Evolutionary conservation across 768 basidiomycete species (phyloP), one percentile per base, ranked within the genome.

Genomic region (Pholiota molesta): DNA sequence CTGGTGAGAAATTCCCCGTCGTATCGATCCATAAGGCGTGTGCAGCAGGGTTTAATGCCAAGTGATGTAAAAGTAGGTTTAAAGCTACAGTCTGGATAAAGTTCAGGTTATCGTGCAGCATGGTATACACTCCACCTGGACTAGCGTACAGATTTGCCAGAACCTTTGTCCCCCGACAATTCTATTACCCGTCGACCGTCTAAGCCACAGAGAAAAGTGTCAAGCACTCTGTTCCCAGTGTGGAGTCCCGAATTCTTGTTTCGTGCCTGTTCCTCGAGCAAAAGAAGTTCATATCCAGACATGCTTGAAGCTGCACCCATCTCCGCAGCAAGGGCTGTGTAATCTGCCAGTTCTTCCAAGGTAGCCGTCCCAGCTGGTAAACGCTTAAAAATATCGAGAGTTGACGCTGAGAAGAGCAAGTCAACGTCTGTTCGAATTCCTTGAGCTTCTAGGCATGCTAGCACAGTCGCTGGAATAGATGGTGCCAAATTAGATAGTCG

Each of bases 21-120:
- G 87, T 88, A 67, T 94, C 91, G 51, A 94, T 80, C 92, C 92
- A 94, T 5, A 86, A 69, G 1, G 79, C 84, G 54, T 70, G 77
- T 2, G 78, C 71, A n/a, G 78, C 65, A 19, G 64, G 59, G 56
- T 76, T 53, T 17, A 69, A 61, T 2, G 74, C 70, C 4, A 93
- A 81, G 67, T 86, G 79, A 19, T 80, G 78, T 21, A 91, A 72
- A 40, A 83, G 78, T 16, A 89, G 72, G 57, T 90, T 86, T 37
- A 89, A 70, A 1, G 83, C 85, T 6, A 94, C 74, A 14, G 79
- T 77, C 92, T 92, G 67, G 44, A 61, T 7, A 33, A n/a, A 29
- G 4, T 40, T 28, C n/a, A 54, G 21, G 45, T 62, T 45, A 57
- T 52, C 33, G 11, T 44, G 35, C 53, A 35, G 17, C 42, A 33